Conservation (phyloP, 345 rosid genomes). For the Alliaria petiolata region DNA sequence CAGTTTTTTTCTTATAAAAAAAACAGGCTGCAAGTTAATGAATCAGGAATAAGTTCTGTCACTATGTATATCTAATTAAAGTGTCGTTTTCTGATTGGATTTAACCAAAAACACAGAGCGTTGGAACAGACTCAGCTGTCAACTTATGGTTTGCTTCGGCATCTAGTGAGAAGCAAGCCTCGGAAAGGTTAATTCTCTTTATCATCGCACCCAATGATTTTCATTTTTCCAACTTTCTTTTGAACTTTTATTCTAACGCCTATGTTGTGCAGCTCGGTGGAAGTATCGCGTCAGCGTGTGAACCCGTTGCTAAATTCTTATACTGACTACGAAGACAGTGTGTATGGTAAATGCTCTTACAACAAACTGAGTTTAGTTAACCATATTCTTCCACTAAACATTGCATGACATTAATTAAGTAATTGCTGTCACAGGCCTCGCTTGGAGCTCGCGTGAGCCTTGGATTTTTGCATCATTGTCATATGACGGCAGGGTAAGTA, state of each 20-base stretch:
- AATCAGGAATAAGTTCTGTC: neutral
- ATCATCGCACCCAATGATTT: neutral
- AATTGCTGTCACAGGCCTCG: slow-evolving; percentile 48
- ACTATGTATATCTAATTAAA: neutral
- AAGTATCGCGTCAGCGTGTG: slow-evolving; percentile 30
- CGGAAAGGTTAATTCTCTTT: slow-evolving; percentile 48
- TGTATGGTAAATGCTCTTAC: slow-evolving; percentile 53
- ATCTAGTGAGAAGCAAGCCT: slow-evolving; percentile 40
- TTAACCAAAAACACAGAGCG: slow-evolving; percentile 53
- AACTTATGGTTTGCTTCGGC: slow-evolving; percentile 77
- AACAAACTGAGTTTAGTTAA: slow-evolving; percentile 11
- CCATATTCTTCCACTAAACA: neutral
- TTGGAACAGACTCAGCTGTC: slow-evolving; percentile 87
- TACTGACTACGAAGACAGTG: slow-evolving; percentile 83
- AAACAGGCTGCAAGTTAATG: neutral
- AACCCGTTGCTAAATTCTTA: slow-evolving; percentile 59
- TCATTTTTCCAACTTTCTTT: neutral
- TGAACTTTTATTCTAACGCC: neutral
- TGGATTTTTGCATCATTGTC: slow-evolving; percentile 89
- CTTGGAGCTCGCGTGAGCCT: slow-evolving; percentile 87
- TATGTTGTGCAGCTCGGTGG: slow-evolving; percentile 35
- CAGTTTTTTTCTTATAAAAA: too few species aligned
- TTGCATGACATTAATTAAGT: neutral
- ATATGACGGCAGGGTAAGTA: slow-evolving; percentile 88
- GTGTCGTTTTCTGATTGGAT: neutral